Base-by-base conservation (phyloP, 2,329 filamentous ascomycete genomes). In the Fusarium sp. region DNA sequence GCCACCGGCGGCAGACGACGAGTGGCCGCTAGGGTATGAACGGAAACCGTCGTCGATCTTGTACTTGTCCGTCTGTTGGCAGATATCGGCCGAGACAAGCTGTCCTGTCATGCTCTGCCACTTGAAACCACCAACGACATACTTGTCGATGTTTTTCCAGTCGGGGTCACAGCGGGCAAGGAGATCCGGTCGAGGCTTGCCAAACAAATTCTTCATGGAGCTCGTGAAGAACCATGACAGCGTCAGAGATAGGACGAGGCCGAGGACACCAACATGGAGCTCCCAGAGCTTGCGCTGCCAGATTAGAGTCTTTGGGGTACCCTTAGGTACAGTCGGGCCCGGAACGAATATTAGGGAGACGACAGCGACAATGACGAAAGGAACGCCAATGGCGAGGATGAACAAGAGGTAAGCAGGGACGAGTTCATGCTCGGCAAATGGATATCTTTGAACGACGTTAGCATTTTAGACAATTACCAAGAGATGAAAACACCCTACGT, bases 271-370 rank as follows among this genome's bases (percentile, higher is more conserved):
- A 5, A 90, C 91, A 80, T 98, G 94, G 81, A 94, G 91, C 82
- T 98, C 95, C 95, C 96, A 98, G 3, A 98, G 81, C 83, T 96
- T 98, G 74, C 94, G 89, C 80, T 89, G 90, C 91, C 94, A 95
- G 50, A 95, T 86, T 61, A 94, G 83, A 8, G 87, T 82, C 72
- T 87, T 87, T 4, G 93, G 90, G 0, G 92, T 91, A 26, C 88
- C 87, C 47, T 85, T 86, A 22, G 89, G 88, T 2, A 92, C 90
- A 3, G 91, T 91, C 11, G 89, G 87, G 8, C 93, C 94, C 3
- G 94, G 94, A 2, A 96, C 90, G 75, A 96, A 86, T 69, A 90
- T 73, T 38, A 97, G 82, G 45, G 90, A 90, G 65, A 96, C 87
- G 59, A 94, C 42, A 58, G 92, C 82, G 76, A 97, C 91, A 73